These are phyloP conservation scores for Abrus pulchellus DNA, from an alignment of 306 rosid genomes.

Conservation along the genomic window DNA sequence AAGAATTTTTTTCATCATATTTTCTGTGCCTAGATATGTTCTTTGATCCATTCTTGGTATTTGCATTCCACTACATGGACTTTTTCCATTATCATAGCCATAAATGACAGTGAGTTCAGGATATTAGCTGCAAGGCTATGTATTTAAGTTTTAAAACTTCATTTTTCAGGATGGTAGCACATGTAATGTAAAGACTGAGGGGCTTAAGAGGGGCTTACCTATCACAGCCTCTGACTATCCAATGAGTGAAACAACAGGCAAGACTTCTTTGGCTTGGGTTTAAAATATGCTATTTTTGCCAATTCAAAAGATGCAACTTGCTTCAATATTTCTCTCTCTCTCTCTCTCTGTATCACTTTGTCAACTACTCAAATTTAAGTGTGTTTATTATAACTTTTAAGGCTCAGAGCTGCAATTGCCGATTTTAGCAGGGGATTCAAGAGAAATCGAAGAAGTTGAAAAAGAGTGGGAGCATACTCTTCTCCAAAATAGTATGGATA, in stretches of 20 bases:
- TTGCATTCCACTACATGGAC: conserved; percentile 13
- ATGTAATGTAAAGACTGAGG: conserved; percentile 73
- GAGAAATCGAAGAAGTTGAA: conserved; percentile 89
- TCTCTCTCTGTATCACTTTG: conserved; percentile 28
- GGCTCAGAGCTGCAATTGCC: conserved; percentile 41
- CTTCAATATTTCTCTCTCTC: conserved; percentile 18
- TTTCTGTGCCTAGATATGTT: conserved; percentile 32
- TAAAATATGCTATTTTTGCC: conserved; percentile 16
- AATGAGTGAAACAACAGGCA: conserved; percentile 81
- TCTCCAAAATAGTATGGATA: conserved; percentile 90
- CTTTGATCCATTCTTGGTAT: conserved; percentile 39
- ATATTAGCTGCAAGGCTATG: conserved; percentile 34
- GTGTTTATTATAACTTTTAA: conserved; percentile 40
- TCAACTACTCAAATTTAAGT: conserved; percentile 34
- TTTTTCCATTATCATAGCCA: conserved; percentile 2
- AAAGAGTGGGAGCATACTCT: conserved; percentile 98
- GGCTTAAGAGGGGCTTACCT: conserved; percentile 84
- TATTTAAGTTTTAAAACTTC: conserved; percentile 41
- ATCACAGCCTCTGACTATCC: conserved; percentile 77
- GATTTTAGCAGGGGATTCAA: conserved; percentile 72
- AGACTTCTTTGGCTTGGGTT: conserved; percentile 48
- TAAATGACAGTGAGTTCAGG: conserved; percentile 19
- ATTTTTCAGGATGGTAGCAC: conserved; percentile 73
- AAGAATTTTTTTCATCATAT: neutral
- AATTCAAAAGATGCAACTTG: conserved; percentile 19